Evolutionary conservation across 768 basidiomycete genomes (phyloP), one percentile per base, ranked within the genome.

Genomic region (Postia placenta): DNA sequence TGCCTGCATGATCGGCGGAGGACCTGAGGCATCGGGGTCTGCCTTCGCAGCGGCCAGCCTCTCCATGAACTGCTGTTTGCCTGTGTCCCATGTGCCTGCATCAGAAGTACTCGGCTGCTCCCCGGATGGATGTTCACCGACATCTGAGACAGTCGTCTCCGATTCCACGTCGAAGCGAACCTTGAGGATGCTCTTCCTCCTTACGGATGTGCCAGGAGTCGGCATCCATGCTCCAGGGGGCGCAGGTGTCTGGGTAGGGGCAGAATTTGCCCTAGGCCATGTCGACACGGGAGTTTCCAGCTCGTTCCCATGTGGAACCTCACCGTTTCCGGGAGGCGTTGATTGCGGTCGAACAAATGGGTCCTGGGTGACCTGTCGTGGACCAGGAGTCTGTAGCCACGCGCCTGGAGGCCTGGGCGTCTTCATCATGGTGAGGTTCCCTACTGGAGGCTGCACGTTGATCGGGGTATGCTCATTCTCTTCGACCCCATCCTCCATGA

Each of bases 141-240:
- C 49, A 17, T 64, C 63, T 4, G 62, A 64, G 1, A 49, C 51
- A 0, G 63, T 52, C 22, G 56, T 62, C 63, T 61, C 66, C 56
- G 56, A 69, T 61, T 57, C 52, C 55, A 74, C 69, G 54, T 88
- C 80, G 56, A 90, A 90, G 36, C 87, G 80, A 47, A 91, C 87
- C 61, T 85, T 85, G 52, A 82, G 62, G 22, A 81, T 68, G 51
- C 78, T 80, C 61, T 80, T 86, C 56, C 74, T 65, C 52, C 60
- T 52, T 41, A 58, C 49, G 7, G 59, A 56, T 26, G 11, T 62
- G 45, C 62, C 69, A 50, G 63, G 63, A 2, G 63, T 64, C 22
- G 50, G 42, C 37, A 56, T 53, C 82, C 84, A 87, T 35, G 74
- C 83, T 33, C 86, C 86, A 17, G 86, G 85, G 2, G 75, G 77